Conservation (phyloP, 495 filamentous ascomycete genomes). For the Chaetomium cochliodes region DNA sequence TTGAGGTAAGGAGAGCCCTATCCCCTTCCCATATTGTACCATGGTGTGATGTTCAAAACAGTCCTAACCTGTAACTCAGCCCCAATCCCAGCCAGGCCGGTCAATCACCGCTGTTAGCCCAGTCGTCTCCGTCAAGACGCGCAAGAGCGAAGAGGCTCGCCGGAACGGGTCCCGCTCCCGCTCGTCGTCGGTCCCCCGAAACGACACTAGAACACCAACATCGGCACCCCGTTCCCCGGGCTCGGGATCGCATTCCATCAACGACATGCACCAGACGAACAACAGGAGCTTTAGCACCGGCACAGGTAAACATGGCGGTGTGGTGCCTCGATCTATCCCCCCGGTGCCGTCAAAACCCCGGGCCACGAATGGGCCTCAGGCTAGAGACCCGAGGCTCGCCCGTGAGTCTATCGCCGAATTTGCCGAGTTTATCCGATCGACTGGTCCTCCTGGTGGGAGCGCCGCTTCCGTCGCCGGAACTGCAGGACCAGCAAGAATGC, state of each 20-base stretch:
- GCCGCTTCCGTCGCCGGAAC: conserved; percentile 24
- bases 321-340: conserved; percentile 33
- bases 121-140: conserved; percentile 32
- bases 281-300: conserved; percentile 17
- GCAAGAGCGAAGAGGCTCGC: conserved; percentile 47
- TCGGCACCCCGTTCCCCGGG: conserved; percentile 44
- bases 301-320: conserved; percentile 21
- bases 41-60: neutral
- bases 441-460: conserved; percentile 59
- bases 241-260: conserved; percentile 37
- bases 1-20: conserved; percentile 59
- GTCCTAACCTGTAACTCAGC: conserved; percentile 28
- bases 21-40: neutral
- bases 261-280: conserved; percentile 35
- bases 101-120: conserved; percentile 40
- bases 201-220: conserved; percentile 37
- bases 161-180: conserved; percentile 39
- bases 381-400: conserved; percentile 65
- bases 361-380: conserved; percentile 42
- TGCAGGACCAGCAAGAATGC: conserved; percentile 18
- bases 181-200: conserved; percentile 39
- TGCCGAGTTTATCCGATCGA: conserved; percentile 81
- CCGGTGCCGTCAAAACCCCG: conserved; percentile 37
- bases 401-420: conserved; percentile 70
- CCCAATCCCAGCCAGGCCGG: conserved; percentile 36